phyloP scores from a whole-genome alignment of 2,329 filamentous ascomycete species.

The Ophiostoma fasciatum region DNA sequence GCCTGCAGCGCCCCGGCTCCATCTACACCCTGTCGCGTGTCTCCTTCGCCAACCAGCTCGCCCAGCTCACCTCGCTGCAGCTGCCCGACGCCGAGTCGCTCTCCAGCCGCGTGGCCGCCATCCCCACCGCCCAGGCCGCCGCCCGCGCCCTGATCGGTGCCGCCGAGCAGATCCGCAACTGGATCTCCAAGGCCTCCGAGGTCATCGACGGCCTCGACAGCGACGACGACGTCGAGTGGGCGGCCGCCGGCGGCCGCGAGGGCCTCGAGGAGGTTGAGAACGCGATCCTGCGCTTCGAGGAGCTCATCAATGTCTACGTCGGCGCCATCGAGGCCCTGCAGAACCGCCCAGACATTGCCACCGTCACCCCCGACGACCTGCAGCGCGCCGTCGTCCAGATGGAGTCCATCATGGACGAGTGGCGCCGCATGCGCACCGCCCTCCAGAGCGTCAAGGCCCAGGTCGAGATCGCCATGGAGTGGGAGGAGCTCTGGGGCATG shows the following conservation, averaged over 20 bases:
- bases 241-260: slow-evolving; percentile 70
- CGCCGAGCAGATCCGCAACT: slow-evolving; percentile 81
- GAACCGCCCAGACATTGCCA: slow-evolving; percentile 56
- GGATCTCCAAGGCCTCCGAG: slow-evolving; percentile 85
- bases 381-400: slow-evolving; percentile 70
- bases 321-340: slow-evolving; percentile 88
- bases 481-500: slow-evolving; percentile 92
- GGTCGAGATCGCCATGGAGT: slow-evolving; percentile 96
- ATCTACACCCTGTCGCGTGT: slow-evolving; percentile 87
- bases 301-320: slow-evolving; percentile 83
- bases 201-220: slow-evolving; percentile 81
- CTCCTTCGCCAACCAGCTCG: slow-evolving; percentile 86
- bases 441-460: slow-evolving; percentile 72
- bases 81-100: slow-evolving; percentile 75
- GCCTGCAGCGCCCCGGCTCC: slow-evolving; percentile 58
- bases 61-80: slow-evolving; percentile 79
- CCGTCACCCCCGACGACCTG: slow-evolving; percentile 57
- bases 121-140: slow-evolving; percentile 73
- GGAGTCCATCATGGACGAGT: slow-evolving; percentile 72
- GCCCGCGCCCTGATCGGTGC: slow-evolving; percentile 71
- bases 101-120: slow-evolving; percentile 68
- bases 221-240: slow-evolving; percentile 97
- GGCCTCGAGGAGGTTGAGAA: slow-evolving; percentile 58
- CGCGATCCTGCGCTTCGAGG: slow-evolving; percentile 72
- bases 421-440: slow-evolving; percentile 65